These are phyloP conservation scores for Yamadazyma sp. DNA, from an alignment of 805 yeast genomes.

Conservation along the genomic window DNA sequence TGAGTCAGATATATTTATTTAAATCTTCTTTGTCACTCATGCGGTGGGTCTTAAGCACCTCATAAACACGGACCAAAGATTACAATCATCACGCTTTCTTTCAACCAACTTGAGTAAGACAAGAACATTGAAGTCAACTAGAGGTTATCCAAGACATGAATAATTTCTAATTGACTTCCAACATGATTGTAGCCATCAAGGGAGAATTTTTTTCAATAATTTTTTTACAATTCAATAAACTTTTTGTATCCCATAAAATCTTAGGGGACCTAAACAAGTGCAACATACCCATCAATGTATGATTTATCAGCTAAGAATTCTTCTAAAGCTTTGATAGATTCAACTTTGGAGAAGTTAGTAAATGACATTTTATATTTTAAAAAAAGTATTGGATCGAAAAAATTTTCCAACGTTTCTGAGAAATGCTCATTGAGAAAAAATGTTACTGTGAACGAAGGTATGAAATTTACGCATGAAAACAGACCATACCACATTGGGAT, in stretches of 20 bases:
- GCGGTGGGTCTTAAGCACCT: slow-evolving; percentile 91
- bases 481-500: not conserved
- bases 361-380: slow-evolving; percentile 55
- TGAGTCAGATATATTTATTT: slow-evolving; percentile 24
- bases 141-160: no score
- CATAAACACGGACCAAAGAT: slow-evolving; percentile 95
- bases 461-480: slow-evolving; percentile 5
- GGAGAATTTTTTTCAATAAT: no score
- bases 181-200: no score
- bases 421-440: not conserved
- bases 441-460: slow-evolving; percentile 1
- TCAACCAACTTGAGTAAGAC: no score
- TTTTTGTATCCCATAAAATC: no score
- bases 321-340: slow-evolving; percentile 64
- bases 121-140: no score
- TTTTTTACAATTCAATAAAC: no score
- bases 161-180: no score
- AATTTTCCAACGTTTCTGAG: slow-evolving; percentile 12
- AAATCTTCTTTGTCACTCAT: slow-evolving; percentile 72
- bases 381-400: slow-evolving; percentile 5
- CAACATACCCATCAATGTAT: slow-evolving; percentile 91
- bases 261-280: no score
- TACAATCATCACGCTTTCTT: slow-evolving; percentile 55
- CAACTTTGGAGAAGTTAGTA: slow-evolving; percentile 78
- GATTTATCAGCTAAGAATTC: slow-evolving; percentile 87